Conservation (phyloP, 768 basidiomycete genomes). For the Lactarius evosmus region DNA sequence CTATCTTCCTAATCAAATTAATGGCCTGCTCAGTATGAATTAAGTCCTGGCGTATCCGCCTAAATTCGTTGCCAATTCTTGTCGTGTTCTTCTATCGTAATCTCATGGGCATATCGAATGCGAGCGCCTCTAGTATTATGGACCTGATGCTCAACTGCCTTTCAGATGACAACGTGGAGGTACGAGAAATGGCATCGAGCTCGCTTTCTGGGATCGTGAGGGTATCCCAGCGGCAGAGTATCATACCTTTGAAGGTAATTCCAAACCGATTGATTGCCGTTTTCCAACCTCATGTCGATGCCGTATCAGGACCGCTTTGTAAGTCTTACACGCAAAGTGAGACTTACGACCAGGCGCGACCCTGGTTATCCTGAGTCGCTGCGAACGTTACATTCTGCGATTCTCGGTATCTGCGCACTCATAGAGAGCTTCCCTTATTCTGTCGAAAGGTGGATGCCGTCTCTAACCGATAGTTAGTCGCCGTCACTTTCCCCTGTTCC, state of each 20-base stretch:
- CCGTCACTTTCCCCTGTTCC: background rate
- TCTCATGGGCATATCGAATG: constrained; percentile 68
- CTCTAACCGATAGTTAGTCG: constrained; percentile 66
- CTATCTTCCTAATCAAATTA: constrained; percentile 15
- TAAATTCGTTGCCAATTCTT: constrained; percentile 83
- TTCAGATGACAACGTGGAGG: constrained; percentile 88
- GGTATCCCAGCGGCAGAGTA: constrained; percentile 86
- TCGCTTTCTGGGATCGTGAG: constrained; percentile 83
- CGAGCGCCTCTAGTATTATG: constrained; percentile 68
- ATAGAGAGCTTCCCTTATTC: constrained; percentile 58
- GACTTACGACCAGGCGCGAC: constrained; percentile 66
- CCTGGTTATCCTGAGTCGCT: constrained; percentile 69
- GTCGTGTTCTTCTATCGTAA: constrained; percentile 92
- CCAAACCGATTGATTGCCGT: constrained; percentile 6
- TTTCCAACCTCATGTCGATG: constrained; percentile 9
- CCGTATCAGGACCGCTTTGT: constrained; percentile 72
- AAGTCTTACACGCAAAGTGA: constrained; percentile 53
- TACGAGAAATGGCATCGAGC: constrained; percentile 86
- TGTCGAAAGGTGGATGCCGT: constrained; percentile 52
- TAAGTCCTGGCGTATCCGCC: constrained; percentile 87
- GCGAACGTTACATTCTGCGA: constrained; percentile 69
- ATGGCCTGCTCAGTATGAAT: constrained; percentile 11
- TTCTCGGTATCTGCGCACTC: constrained; percentile 48
- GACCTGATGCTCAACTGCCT: constrained; percentile 82
- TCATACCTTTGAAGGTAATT: constrained; percentile 74